phyloP scores from a whole-genome alignment of 2,329 filamentous ascomycete species.

The Aspergillus ruber region DNA sequence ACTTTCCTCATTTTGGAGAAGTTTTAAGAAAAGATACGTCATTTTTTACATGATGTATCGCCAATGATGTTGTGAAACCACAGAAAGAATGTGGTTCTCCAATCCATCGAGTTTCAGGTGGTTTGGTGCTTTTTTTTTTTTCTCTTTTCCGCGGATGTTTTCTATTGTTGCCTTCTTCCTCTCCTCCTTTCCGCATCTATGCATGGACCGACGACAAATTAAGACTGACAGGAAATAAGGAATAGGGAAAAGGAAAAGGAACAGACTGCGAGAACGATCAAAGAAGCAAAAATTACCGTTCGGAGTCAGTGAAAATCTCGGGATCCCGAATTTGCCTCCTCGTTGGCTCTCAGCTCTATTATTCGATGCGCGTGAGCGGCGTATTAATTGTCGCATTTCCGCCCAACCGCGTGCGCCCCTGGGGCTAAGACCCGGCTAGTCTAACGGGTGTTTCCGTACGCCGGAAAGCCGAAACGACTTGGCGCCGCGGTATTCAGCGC shows the following conservation, averaged over 20 bases:
- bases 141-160: too few species aligned
- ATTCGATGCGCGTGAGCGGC: not conserved
- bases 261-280: not conserved
- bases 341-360: not conserved
- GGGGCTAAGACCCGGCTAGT: not conserved
- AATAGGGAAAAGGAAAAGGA: not conserved
- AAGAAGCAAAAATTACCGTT: not conserved
- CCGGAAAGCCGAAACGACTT: conserved; percentile 1
- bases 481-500: not conserved
- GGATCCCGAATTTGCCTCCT: not conserved
- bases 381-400: not conserved
- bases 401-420: not conserved
- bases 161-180: too few species aligned
- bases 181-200: too few species aligned
- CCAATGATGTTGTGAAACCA: not conserved
- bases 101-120: not conserved
- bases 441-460: conserved; percentile 2
- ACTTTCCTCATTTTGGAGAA: not conserved
- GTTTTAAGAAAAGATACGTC: not conserved
- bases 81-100: conserved; percentile 1
- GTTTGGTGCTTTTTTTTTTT: not conserved
- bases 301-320: not conserved
- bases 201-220: too few species aligned
- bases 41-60: not conserved
- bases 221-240: not conserved